These are phyloP conservation scores for Cladosporium sp. DNA, from an alignment of 2,329 filamentous ascomycete genomes.

Conservation along the genomic window DNA sequence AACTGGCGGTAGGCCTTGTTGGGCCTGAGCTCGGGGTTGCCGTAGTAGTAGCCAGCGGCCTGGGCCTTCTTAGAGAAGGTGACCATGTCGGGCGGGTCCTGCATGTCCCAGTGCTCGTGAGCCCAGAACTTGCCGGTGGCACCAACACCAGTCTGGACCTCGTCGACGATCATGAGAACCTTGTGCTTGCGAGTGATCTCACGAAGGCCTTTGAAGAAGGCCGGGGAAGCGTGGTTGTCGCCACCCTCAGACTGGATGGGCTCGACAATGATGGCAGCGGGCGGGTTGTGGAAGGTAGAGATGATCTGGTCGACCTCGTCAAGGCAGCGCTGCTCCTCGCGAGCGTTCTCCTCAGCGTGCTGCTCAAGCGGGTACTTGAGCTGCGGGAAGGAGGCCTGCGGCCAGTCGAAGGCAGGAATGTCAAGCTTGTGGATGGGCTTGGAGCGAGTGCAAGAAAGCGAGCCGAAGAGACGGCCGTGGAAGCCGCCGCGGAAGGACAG, in stretches of 20 bases:
- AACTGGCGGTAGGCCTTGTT: slow-evolving; percentile 95
- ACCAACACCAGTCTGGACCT: slow-evolving; percentile 89
- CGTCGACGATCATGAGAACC: slow-evolving; percentile 83
- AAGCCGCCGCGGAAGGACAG: slow-evolving; percentile 83
- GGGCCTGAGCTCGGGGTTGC: slow-evolving; percentile 69
- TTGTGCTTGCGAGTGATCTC: slow-evolving; percentile 70
- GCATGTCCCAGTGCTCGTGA: slow-evolving; percentile 86
- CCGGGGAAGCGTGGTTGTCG: slow-evolving; percentile 84
- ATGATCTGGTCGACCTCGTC: slow-evolving; percentile 79
- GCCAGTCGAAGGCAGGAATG: slow-evolving; percentile 93
- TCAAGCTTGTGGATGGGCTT: slow-evolving; percentile 95
- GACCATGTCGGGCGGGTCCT: slow-evolving; percentile 79
- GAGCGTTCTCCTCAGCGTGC: slow-evolving; percentile 72
- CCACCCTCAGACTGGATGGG: slow-evolving; percentile 91
- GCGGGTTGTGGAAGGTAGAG: slow-evolving; percentile 69
- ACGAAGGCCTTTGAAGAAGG: slow-evolving; percentile 80
- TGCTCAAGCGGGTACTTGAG: slow-evolving; percentile 83
- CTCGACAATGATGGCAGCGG: slow-evolving; percentile 78
- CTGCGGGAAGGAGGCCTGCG: slow-evolving; percentile 76
- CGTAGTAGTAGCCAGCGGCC: slow-evolving; percentile 87
- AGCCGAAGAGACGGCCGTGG: slow-evolving; percentile 85
- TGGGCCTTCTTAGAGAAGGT: slow-evolving; percentile 96
- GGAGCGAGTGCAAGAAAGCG: slow-evolving; percentile 79
- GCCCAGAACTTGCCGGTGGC: slow-evolving; percentile 95
- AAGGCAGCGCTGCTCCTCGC: slow-evolving; percentile 72